Percentiles rank a stretch among this genome's conserved stretches.
These are phyloP conservation scores for Auriscalpium microsporum DNA, from an alignment of 768 basidiomycete genomes.

Conservation along the genomic window DNA sequence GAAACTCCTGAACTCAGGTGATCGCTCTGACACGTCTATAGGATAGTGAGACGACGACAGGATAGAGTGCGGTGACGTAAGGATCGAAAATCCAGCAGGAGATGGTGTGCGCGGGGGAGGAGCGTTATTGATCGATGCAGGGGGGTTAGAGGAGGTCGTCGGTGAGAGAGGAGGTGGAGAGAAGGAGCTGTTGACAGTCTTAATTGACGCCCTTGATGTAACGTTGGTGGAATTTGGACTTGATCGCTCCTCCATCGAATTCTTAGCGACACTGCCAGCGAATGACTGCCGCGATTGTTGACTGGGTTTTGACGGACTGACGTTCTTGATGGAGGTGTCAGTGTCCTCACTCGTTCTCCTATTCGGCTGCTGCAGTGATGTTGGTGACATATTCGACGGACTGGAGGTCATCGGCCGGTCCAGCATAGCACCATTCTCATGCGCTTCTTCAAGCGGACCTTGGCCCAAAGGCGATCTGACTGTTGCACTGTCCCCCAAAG, in stretches of 20 bases:
- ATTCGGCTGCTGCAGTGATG: background rate
- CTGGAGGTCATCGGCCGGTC: constrained; percentile 18
- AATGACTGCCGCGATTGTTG: background rate
- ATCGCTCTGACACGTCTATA: background rate
- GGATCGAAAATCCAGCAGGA: constrained; percentile 16
- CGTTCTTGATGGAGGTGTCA: background rate
- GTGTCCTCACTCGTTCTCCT: background rate
- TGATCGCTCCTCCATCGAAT: background rate
- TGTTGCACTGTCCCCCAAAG: background rate
- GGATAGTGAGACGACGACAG: constrained; percentile 4
- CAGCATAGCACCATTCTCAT: constrained; percentile 12
- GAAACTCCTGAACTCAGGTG: constrained; percentile 3
- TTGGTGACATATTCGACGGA: constrained; percentile 17
- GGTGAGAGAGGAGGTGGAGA: constrained; percentile 11
- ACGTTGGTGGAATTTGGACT: background rate
- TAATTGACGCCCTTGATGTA: background rate
- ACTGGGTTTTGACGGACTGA: background rate
- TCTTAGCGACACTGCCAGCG: background rate
- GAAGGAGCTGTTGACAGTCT: background rate
- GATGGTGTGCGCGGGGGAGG: constrained; percentile 7
- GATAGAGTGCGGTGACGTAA: constrained; percentile 34
- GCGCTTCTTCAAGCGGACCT: background rate
- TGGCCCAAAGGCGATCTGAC: background rate
- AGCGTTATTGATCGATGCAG: constrained; percentile 1
- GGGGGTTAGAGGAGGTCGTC: constrained; percentile 2